Conservation (phyloP, 192 early-diverging fungal genomes). For the Coemansia asiatica region DNA sequence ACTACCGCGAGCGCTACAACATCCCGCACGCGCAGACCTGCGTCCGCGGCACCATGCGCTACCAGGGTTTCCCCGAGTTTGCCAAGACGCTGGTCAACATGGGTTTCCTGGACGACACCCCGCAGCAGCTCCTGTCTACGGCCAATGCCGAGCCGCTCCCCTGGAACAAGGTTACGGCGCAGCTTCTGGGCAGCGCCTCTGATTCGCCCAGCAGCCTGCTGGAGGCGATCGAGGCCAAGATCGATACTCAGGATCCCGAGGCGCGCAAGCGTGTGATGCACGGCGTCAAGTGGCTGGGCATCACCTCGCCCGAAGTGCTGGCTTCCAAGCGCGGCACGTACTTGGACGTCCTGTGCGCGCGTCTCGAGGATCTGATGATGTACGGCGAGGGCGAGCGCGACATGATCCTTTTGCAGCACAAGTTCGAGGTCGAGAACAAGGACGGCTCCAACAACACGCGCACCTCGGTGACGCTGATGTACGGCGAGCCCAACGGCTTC, state of each 20-base stretch:
- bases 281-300: slow-evolving; percentile 84
- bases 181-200: slow-evolving; percentile 44
- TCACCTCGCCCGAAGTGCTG: slow-evolving; percentile 69
- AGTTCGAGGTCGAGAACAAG: slow-evolving; percentile 90
- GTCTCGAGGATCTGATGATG: slow-evolving; percentile 94
- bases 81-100: slow-evolving; percentile 91
- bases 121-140: slow-evolving; percentile 61
- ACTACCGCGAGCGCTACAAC: slow-evolving; percentile 90
- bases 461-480: slow-evolving; percentile 90
- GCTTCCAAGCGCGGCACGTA: slow-evolving; percentile 73
- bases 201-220: slow-evolving; percentile 55
- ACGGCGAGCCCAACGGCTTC: slow-evolving; percentile 84
- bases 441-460: slow-evolving; percentile 83
- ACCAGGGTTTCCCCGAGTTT: slow-evolving; percentile 96
- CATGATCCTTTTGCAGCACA: slow-evolving; percentile 97
- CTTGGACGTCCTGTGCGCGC: slow-evolving; percentile 92
- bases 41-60: slow-evolving; percentile 92
- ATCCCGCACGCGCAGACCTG: slow-evolving; percentile 93
- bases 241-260: slow-evolving; percentile 60
- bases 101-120: slow-evolving; percentile 83
- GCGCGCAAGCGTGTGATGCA: slow-evolving; percentile 63
- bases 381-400: slow-evolving; percentile 90
- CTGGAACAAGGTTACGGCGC: slow-evolving; percentile 78
- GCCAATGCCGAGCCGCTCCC: slow-evolving; percentile 57
- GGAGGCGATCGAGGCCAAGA: slow-evolving; percentile 65